Conservation (phyloP, 441 rosid species). For the Adansonia madagascariensis region DNA sequence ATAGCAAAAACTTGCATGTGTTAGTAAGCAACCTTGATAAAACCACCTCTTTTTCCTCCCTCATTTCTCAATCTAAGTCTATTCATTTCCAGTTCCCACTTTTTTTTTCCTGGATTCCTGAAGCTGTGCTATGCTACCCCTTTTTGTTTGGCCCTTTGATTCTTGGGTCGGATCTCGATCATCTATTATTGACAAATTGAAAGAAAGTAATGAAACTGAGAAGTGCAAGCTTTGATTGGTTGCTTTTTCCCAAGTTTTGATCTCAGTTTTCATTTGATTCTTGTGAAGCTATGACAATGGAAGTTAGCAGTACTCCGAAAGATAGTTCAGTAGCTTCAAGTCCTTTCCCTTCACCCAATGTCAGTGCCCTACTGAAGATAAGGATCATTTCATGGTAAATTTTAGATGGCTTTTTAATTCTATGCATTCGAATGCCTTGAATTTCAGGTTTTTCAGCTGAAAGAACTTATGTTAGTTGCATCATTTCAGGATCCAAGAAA, state of each 20-base stretch:
- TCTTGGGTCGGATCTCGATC: too few species aligned
- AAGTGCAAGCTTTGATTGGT: neutral
- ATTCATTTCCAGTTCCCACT: constrained; percentile 21
- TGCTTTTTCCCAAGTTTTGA: neutral
- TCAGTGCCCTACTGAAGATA: constrained; percentile 64
- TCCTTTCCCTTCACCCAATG: constrained; percentile 64
- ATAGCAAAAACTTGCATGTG: constrained; percentile 15
- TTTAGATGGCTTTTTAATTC: neutral
- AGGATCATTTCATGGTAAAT: constrained; percentile 60
- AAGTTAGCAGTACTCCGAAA: constrained; percentile 47
- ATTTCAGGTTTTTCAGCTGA: neutral
- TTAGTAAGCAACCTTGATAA: constrained; percentile 29
- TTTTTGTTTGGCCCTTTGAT: too few species aligned
- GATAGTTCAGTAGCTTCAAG: constrained; percentile 60
- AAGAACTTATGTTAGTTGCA: neutral
- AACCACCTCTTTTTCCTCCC: constrained; percentile 25
- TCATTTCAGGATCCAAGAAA: constrained; percentile 69
- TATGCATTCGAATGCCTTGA: neutral
- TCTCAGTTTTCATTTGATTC: neutral
- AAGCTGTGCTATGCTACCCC: too few species aligned
- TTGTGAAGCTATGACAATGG: constrained; percentile 39
- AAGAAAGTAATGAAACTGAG: too few species aligned
- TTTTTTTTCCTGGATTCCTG: constrained; percentile 23
- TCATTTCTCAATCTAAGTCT: constrained; percentile 23
- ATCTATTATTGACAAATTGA: too few species aligned